A percentile compares a stretch with the other conserved stretches of the same genome.
phyloP scores from a whole-genome alignment of 2,329 filamentous ascomycete species.

The Lojkania enalia region DNA sequence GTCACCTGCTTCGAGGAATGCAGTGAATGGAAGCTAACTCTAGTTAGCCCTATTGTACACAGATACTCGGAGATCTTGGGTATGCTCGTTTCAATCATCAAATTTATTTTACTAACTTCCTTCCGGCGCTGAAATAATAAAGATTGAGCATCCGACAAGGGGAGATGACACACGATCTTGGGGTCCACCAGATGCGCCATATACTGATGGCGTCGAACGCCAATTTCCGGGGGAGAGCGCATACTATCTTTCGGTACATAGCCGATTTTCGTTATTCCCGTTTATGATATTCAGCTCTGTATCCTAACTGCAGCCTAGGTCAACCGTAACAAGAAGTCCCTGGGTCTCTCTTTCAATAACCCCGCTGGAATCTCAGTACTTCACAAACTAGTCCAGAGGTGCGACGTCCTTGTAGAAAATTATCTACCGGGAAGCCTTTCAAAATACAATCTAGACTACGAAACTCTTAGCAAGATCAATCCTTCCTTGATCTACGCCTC shows the following conservation, averaged over 20 bases:
- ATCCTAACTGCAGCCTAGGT: conserved; percentile 58
- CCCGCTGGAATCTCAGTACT: conserved; percentile 80
- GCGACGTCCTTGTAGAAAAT: conserved; percentile 94
- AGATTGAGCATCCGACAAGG: conserved; percentile 87
- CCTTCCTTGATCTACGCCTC: conserved; percentile 88
- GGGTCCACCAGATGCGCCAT: conserved; percentile 89
- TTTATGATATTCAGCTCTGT: background rate
- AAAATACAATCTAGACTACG: conserved; percentile 89
- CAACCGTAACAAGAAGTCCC: conserved; percentile 95
- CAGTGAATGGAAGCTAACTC: conserved; percentile 19
- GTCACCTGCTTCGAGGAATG: conserved; percentile 4
- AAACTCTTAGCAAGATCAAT: conserved; percentile 76
- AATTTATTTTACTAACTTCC: conserved; percentile 10
- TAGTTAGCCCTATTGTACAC: conserved; percentile 89
- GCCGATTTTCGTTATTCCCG: background rate
- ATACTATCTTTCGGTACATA: conserved; percentile 81
- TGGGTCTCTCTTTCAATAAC: conserved; percentile 88
- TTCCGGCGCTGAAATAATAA: conserved; percentile 86
- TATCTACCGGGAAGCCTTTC: conserved; percentile 86
- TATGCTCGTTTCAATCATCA: conserved; percentile 47
- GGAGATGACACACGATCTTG: conserved; percentile 95
- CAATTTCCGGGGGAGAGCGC: conserved; percentile 86
- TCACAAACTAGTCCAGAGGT: conserved; percentile 78
- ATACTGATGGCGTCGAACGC: conserved; percentile 62
- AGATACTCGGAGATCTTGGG: conserved; percentile 95